Evolutionary conservation across 805 yeast genomes (phyloP), one percentile per base, ranked within the genome.

Genomic region (Wickerhamomyces rabaulensis): DNA sequence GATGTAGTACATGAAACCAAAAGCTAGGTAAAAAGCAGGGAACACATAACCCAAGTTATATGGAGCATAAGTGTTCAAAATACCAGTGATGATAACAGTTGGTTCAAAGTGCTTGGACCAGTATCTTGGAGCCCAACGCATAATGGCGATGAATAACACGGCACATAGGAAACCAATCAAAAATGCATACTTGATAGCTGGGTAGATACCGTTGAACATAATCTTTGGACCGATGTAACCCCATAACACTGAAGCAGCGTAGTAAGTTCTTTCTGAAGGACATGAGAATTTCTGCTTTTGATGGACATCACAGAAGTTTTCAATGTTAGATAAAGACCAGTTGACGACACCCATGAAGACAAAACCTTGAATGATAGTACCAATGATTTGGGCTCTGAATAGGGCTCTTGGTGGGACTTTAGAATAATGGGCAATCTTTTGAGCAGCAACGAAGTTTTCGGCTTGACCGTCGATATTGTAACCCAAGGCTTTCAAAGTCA

Each of bases 391-490:
- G 33, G 67, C 73, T 54, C 79, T 68, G 66, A 80, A 80, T 27
- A 79, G 62, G 0, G 85, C 75, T 55, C 76, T 66, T 12, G 86
- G 86, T 2, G 85, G 80, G 21, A 80, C 64, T 50, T 78, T 79
- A 21, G 76, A 63, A 57, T 80, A 80, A 60, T 80, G 86, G 0
- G 75, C 58, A 10, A 50, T 5, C 45, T 54, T 54, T 41, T 50
- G 38, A 19, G 78, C 79, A 56, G 77, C 72, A 42, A 80, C 75
- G 60, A 76, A 83, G 56, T 69, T 74, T 50, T 80, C 79, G 12
- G 87, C 85, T 62, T 81, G 87, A 25, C 76, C 75, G 57, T 79
- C 83, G 51, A 80, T 78, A 56, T 79, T 81, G 42, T 79, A 76
- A 39, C 81, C 82, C 43, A 68, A 71, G 1, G 76, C 73, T 49